Percentiles rank a stretch among this genome's conserved stretches.
Evolutionary conservation across 352 stramenopile genomes (phyloP).

Genomic region (Phytophthora foliorum): DNA sequence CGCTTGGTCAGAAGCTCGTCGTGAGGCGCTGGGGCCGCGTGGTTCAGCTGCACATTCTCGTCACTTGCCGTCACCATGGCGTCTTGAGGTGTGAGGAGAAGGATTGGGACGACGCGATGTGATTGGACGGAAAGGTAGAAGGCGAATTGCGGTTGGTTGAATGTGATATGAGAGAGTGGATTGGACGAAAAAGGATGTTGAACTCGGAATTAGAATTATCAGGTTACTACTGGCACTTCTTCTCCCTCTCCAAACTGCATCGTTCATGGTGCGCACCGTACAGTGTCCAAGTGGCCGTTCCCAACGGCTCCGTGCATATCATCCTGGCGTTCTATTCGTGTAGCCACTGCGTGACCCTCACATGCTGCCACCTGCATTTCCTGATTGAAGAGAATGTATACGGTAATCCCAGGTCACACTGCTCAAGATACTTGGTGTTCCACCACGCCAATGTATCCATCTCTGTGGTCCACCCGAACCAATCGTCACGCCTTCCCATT

Average conservation of each 20-base stretch:
- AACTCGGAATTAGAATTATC: constrained; percentile 5
- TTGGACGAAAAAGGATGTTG: constrained; percentile 6
- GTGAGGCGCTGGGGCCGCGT: background rate
- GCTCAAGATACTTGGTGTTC: too few relatives aligned
- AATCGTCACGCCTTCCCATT: background rate
- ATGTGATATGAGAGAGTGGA: background rate
- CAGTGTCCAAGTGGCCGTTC: too few relatives aligned
- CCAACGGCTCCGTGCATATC: too few relatives aligned
- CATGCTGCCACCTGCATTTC: too few relatives aligned
- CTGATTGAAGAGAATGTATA: too few relatives aligned
- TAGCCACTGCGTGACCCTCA: too few relatives aligned
- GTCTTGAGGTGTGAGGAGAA: constrained; percentile 26
- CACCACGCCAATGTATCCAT: constrained; percentile 7
- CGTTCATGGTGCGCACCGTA: background rate
- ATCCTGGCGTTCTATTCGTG: too few relatives aligned
- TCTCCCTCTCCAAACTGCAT: too few relatives aligned
- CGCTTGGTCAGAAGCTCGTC: constrained; percentile 26
- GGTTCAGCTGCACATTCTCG: constrained; percentile 25
- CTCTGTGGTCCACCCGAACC: constrained; percentile 18
- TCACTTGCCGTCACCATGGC: constrained; percentile 24
- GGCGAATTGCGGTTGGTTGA: constrained; percentile 10
- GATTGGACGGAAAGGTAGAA: constrained; percentile 29
- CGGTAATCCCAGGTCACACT: too few relatives aligned
- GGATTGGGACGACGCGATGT: constrained; percentile 8
- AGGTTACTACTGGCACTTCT: background rate